These are phyloP conservation scores for Diaporthe aspalathi DNA, from an alignment of 2,329 filamentous ascomycete genomes.

Conservation along the genomic window DNA sequence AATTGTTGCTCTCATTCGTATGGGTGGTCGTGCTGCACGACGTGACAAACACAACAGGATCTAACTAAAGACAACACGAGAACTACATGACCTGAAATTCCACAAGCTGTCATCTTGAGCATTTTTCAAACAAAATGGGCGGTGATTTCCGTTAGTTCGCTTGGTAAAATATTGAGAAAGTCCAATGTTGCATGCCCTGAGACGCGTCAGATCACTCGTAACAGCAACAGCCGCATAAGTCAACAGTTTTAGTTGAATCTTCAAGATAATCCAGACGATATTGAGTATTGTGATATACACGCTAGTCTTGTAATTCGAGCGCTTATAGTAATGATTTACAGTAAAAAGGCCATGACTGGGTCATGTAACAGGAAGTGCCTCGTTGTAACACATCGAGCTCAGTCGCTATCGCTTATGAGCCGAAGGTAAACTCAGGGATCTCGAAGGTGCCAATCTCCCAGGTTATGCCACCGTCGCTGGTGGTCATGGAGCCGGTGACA, in stretches of 20 bases:
- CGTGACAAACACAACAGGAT: too few relatives aligned
- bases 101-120: too few relatives aligned
- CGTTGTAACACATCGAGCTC: not conserved
- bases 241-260: too few relatives aligned
- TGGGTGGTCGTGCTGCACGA: too few relatives aligned
- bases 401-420: not conserved
- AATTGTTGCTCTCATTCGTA: not conserved
- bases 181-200: not conserved
- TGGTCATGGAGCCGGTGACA: conserved; percentile 36
- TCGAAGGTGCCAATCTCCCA: conserved; percentile 39
- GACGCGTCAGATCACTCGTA: too few relatives aligned
- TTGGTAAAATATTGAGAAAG: not conserved
- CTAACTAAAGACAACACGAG: too few relatives aligned
- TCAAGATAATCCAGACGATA: not conserved
- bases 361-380: not conserved
- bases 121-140: too few relatives aligned
- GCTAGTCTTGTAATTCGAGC: conserved; percentile 7
- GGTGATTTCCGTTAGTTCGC: too few relatives aligned
- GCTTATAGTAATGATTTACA: conserved; percentile 15
- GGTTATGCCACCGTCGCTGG: conserved; percentile 35
- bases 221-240: not conserved
- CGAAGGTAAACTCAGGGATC: conserved; percentile 36
- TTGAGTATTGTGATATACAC: conserved; percentile 11
- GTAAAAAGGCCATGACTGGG: conserved; percentile 7
- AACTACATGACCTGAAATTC: too few relatives aligned